phyloP scores from a whole-genome alignment of 2,329 filamentous ascomycete species.

The Scedosporium apiospermum region DNA sequence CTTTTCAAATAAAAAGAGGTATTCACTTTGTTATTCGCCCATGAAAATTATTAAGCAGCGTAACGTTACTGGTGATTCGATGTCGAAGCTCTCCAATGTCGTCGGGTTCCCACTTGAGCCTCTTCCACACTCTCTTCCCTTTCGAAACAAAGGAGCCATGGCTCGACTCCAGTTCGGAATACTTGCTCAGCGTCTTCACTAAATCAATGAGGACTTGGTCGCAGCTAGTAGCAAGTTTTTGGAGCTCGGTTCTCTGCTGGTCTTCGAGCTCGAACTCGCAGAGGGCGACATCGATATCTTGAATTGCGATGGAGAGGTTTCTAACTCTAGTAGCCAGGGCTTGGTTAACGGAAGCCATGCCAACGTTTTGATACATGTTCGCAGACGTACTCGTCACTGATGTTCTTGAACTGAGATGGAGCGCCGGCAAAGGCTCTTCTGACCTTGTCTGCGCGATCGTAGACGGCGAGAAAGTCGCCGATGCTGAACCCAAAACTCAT shows the following conservation, averaged over 20 bases:
- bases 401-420: background rate
- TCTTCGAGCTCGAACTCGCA: background rate
- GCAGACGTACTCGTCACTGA: background rate
- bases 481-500: background rate
- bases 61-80: background rate
- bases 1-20: too few species aligned
- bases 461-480: background rate
- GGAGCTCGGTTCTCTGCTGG: background rate
- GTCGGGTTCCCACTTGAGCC: background rate
- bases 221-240: background rate
- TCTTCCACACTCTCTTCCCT: background rate
- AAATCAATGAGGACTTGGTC: background rate
- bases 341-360: background rate
- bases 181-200: background rate
- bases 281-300: background rate
- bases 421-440: background rate
- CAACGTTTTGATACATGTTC: background rate
- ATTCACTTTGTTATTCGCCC: background rate
- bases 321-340: background rate
- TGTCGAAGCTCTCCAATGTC: background rate
- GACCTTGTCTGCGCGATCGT: background rate
- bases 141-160: background rate
- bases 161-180: background rate
- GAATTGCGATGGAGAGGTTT: background rate
- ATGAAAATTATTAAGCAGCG: background rate